Conservation (phyloP, 148 eudicot species). For the Pouteria glomerata region DNA sequence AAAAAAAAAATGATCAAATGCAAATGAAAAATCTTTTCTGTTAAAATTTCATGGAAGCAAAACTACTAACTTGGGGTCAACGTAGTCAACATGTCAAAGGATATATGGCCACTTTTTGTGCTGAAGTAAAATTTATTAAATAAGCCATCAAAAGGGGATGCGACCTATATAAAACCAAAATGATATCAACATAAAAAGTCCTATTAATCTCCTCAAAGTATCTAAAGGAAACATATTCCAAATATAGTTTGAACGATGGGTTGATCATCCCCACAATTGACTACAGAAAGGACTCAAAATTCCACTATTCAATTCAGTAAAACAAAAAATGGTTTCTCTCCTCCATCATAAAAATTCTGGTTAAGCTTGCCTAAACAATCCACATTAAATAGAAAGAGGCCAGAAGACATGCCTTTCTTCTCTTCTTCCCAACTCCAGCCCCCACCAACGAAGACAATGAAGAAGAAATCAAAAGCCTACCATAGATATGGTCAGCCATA, state of each 20-base stretch:
- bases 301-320: background rate
- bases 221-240: background rate
- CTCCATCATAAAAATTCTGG: too few relatives aligned
- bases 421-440: background rate
- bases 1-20: background rate
- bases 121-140: background rate
- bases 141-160: background rate
- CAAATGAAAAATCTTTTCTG: background rate
- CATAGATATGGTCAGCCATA: too few relatives aligned
- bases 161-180: background rate
- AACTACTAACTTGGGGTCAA: background rate
- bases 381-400: background rate
- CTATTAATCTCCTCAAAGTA: background rate
- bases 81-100: background rate
- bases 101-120: background rate
- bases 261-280: background rate
- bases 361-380: background rate
- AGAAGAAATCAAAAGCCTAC: too few relatives aligned
- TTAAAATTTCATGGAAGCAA: slow-evolving; percentile 2
- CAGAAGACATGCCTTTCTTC: background rate
- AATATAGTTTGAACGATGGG: background rate
- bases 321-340: too few relatives aligned
- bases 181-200: background rate
- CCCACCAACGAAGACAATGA: too few relatives aligned
- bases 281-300: background rate